A percentile compares a stretch with the other conserved stretches of the same genome.
Evolutionary conservation across 495 filamentous ascomycete genomes (phyloP).

Genomic region (Xylaria telfairii): DNA sequence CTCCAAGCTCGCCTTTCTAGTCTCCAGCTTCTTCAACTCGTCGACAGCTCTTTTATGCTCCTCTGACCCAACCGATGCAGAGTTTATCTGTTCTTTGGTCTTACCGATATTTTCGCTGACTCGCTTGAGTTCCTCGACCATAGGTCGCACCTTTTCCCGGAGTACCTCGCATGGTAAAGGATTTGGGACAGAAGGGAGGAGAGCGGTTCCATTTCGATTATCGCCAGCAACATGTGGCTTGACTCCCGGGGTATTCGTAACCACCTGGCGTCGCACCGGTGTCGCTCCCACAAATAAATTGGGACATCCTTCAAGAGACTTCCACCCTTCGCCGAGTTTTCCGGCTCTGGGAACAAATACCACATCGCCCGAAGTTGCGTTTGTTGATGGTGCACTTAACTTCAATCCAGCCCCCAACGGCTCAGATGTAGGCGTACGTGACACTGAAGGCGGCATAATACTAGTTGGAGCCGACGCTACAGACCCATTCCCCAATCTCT

Average conservation of each 20-base stretch:
- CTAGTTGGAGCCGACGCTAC: background rate
- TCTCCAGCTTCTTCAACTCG: constrained; percentile 16
- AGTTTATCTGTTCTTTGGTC: constrained; percentile 10
- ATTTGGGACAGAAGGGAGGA: constrained; percentile 9
- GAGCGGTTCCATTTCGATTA: constrained; percentile 13
- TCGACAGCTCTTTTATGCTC: constrained; percentile 12
- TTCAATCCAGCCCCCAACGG: background rate
- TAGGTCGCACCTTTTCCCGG: constrained; percentile 21
- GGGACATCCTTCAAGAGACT: constrained; percentile 16
- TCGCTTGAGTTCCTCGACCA: constrained; percentile 17
- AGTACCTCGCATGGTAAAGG: constrained; percentile 24
- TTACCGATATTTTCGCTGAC: constrained; percentile 3
- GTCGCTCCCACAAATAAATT: constrained; percentile 12
- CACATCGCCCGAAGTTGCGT: background rate
- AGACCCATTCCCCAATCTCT: constrained; percentile 5
- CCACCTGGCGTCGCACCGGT: constrained; percentile 16
- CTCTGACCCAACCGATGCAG: background rate
- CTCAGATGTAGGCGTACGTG: background rate
- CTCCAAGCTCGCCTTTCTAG: constrained; percentile 5
- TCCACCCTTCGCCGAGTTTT: constrained; percentile 11
- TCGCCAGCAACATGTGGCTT: constrained; percentile 28
- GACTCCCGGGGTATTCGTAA: constrained; percentile 11
- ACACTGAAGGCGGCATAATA: background rate
- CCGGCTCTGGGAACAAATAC: background rate
- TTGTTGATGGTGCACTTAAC: background rate